Evolutionary conservation across 306 rosid species (phyloP), one percentile per base, ranked within the genome.

Genomic region (Prosopis cineraria): DNA sequence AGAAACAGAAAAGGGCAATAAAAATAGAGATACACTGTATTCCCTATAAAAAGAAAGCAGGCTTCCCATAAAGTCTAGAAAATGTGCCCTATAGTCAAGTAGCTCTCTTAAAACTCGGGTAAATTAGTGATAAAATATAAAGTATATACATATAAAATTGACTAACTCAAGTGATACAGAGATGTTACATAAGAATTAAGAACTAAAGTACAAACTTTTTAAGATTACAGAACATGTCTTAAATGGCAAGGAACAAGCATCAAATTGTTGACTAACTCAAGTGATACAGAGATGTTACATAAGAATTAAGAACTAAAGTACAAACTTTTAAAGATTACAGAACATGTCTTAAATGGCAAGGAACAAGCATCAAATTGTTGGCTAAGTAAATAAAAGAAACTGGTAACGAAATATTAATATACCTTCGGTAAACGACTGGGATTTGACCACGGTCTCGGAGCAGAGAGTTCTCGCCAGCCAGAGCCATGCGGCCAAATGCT

Each of bases 401-500:
- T 7, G 58, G 14, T 22, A 8, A 10, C 24, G 16, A 11, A 24
- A 24, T 24, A 24, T 7, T 1, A 9, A 43, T 27, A 1, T 55
- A 94, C 98, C 98, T 83, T 83, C 97, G 80, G 88, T 91, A 93
- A 62, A 87, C 76, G 39, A 95, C 93, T 0, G 93, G 84, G 71
- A 95, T 77, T 83, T 74, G 88, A 55, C 99, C 99, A 55, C 91
- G 88, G 90, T 95, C 81, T 6, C 99, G 75, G 74, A 95, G 91
- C 11, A 63, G 89, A 30, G 88, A 89, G 2, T 79, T 76, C 20
- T 93, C 93, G 0, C 97, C 96, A 53, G 96, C 6, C 1, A 89
- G 11, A 37, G 97, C 98, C 96, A 95, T 88, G 56, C 84, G 98
- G 0, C 99, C 99, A 60, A 95, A 95, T 4, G 99, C 99, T 0